A percentile compares a stretch with the other conserved stretches of the same genome.
Evolutionary conservation across 495 filamentous ascomycete species (phyloP).

Genomic region (Pyrenula aspistea): DNA sequence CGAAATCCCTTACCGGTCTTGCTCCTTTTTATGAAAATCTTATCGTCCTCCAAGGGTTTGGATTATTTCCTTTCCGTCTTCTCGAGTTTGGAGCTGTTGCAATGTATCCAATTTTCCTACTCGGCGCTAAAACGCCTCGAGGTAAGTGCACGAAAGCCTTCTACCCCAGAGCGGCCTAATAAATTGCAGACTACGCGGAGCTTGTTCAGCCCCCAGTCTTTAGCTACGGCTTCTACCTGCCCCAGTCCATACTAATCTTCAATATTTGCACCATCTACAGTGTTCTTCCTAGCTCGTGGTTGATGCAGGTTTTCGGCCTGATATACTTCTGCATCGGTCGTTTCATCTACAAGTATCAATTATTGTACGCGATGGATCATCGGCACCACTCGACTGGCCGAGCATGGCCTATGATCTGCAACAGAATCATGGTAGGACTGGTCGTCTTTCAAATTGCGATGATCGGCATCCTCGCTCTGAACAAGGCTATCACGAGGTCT

Average conservation of each 20-base stretch:
- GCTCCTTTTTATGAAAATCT: constrained; percentile 86
- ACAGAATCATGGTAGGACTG: constrained; percentile 71
- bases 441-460: constrained; percentile 84
- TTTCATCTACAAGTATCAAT: constrained; percentile 95
- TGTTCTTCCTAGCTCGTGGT: constrained; percentile 69
- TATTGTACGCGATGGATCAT: constrained; percentile 97
- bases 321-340: constrained; percentile 82
- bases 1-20: constrained; percentile 58
- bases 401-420: constrained; percentile 92
- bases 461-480: constrained; percentile 74
- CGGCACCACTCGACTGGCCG: constrained; percentile 87
- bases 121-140: constrained; percentile 77
- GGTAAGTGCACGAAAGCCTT: constrained; percentile 15
- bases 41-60: constrained; percentile 84
- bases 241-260: constrained; percentile 79
- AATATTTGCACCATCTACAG: constrained; percentile 94
- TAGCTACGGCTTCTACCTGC: constrained; percentile 92
- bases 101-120: constrained; percentile 68
- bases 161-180: constrained; percentile 5
- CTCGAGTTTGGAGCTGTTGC: constrained; percentile 79
- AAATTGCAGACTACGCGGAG: constrained; percentile 57
- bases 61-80: constrained; percentile 84
- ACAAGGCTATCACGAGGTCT: constrained; percentile 54
- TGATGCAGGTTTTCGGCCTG: constrained; percentile 72
- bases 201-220: constrained; percentile 75